Conservation (phyloP, 2,329 filamentous ascomycete genomes). For the Beauveria brongniartii region DNA sequence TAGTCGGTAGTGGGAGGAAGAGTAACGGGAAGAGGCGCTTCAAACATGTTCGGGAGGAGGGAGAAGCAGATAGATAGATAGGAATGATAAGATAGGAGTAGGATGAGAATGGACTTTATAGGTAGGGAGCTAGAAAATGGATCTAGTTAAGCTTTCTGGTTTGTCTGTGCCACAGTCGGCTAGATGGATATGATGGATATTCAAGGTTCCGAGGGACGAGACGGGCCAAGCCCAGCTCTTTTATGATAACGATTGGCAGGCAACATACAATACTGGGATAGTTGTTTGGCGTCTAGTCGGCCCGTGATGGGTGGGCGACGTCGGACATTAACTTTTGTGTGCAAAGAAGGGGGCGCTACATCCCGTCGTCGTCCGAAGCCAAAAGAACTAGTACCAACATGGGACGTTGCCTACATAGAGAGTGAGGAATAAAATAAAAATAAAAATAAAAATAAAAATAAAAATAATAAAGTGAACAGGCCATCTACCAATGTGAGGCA, state of each 20-base stretch:
- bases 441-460: not conserved
- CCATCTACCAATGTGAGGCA: slow-evolving; percentile 4
- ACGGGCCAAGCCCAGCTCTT: not conserved
- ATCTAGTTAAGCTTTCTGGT: not conserved
- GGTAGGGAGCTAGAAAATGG: not conserved
- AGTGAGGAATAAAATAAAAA: not conserved
- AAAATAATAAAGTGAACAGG: not conserved
- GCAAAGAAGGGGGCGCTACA: not conserved
- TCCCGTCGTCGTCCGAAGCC: slow-evolving; percentile 7
- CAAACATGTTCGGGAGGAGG: not conserved
- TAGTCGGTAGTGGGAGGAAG: slow-evolving; percentile 6
- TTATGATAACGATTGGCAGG: slow-evolving; percentile 3
- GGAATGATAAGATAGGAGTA: not conserved
- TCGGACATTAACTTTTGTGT: not conserved
- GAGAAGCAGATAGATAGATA: not conserved
- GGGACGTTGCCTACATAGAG: not conserved
- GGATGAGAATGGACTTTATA: slow-evolving; percentile 5
- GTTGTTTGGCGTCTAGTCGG: not conserved
- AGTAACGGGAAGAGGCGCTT: slow-evolving; percentile 5
- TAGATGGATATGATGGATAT: not conserved
- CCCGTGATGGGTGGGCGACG: slow-evolving; percentile 8
- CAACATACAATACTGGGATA: not conserved
- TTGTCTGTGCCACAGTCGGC: not conserved
- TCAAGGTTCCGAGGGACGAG: not conserved
- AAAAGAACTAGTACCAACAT: not conserved